These are phyloP conservation scores for Ceratocystis papillata DNA, from an alignment of 2,329 filamentous ascomycete genomes.

Conservation along the genomic window DNA sequence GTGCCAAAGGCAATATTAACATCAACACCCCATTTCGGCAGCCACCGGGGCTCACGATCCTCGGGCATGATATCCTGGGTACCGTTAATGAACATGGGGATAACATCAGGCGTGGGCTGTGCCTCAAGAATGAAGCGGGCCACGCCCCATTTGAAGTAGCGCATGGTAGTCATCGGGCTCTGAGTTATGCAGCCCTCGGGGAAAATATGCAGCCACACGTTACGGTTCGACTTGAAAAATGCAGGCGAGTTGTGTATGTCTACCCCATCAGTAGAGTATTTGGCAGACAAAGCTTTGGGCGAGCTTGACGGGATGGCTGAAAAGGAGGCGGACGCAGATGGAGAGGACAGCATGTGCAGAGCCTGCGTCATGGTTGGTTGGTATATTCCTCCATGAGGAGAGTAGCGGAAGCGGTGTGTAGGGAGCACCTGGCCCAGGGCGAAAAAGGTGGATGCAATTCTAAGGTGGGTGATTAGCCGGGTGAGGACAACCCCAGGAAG, in stretches of 20 bases:
- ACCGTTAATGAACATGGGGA: conserved; percentile 92
- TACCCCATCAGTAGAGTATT: conserved; percentile 54
- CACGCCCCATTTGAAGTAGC: conserved; percentile 98
- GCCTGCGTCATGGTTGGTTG: conserved; percentile 82
- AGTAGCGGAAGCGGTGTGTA: conserved; percentile 72
- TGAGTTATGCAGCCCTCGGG: conserved; percentile 94
- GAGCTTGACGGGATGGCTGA: conserved; percentile 31
- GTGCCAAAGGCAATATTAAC: conserved; percentile 71
- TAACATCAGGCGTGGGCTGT: conserved; percentile 73
- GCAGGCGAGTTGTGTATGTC: conserved; percentile 63
- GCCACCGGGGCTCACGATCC: conserved; percentile 67
- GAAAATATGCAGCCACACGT: conserved; percentile 89
- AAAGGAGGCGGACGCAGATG: conserved; percentile 19
- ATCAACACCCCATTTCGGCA: conserved; percentile 62
- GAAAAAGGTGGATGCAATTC: conserved; percentile 68
- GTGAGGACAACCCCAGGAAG: not conserved
- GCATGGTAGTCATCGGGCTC: conserved; percentile 63
- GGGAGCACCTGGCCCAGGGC: conserved; percentile 80
- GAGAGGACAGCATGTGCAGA: conserved; percentile 62
- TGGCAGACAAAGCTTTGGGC: conserved; percentile 39
- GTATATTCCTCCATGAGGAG: conserved; percentile 69
- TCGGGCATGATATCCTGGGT: conserved; percentile 84
- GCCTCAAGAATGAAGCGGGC: conserved; percentile 83
- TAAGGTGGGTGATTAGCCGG: conserved; percentile 30
- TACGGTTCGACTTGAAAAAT: conserved; percentile 55